Evolutionary conservation across 352 stramenopile species (phyloP), one percentile per base, ranked within the genome.

Genomic region (Globisporangium irregulare): DNA sequence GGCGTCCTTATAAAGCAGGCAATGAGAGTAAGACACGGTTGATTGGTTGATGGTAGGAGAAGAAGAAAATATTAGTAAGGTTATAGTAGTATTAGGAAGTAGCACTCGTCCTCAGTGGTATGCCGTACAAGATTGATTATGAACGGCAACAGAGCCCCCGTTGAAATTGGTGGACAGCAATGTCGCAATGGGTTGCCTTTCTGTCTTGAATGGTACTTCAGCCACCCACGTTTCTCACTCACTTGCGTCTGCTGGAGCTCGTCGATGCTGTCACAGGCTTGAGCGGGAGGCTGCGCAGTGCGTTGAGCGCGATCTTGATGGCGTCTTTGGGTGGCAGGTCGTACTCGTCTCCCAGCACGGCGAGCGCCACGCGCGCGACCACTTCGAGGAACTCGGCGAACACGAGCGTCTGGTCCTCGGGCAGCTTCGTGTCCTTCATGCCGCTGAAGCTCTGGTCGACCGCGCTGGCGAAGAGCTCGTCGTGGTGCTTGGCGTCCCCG

Each of bases 381-480:
- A 93, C 74, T 70, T 95, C 87, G 6, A 95, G 58, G 46, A 90
- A 87, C 72, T 95, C 87, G 24, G 78, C 78, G 55, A 93, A 93
- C 7, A 93, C 87, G 38, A 95, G 34, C n/a, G 67, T 59, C 46
- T 78, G 67, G 36, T 84, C 72, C 41, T 90, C 78, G 12, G 59
- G 65, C 34, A 60, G 36, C 34, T 71, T 70, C 1, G 70, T 14
- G 1, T 84, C 84, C 12, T 75, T 69, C 54, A 82, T 78, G 0
- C 79, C 85, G 1, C 43, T 75, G 64, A 94, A 92, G 62, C 81
- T 89, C 54, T 92, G 82, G 12, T 83, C 73, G 34, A 93, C 76
- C 1, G 84, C 82, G 63, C 65, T 69, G 18, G 66, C 67, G 60
- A 90, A 95, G n/a, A 92, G 64, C 7, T 62, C 67, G 34, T 89